Base-by-base conservation (phyloP, 73 alveolate genomes). In the Symbiodinium pilosum region DNA sequence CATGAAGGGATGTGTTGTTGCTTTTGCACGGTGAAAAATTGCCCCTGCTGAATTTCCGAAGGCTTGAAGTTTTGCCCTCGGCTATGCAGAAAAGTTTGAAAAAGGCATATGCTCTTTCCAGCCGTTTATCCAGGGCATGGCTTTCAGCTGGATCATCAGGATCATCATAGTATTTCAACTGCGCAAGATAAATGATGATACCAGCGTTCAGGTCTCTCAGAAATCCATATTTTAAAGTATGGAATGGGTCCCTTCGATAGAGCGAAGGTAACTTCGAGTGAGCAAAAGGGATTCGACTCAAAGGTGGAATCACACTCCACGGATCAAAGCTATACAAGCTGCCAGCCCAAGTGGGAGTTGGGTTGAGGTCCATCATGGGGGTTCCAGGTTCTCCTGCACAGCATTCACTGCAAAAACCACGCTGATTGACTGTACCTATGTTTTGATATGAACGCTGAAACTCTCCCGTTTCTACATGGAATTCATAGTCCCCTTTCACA, bases 181-280 rank as follows among this genome's bases (percentile, higher is more conserved):
- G 43, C 1, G 95, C 56, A 44, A 89, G n/a, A 73, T 42, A 1
- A 42, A 64, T 24, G 71, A 89, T 28, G 8, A 59, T 41, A 26
- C 71, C 9, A 1, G 95, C 95, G 3, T 26, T 16, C 43, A 64
- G 87, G 28, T 89, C 95, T 39, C 87, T 6, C 4, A 83, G 52
- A 26, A 68, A 42, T 8, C 95, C 95, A 30, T 64, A 73, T 51
- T 89, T 89, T 26, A 89, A 18, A 30, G 47, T 36, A 30, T 89
- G 95, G 52, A 89, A 89, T 44, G 75, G 36, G 75, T 89, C 95
- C 30, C 87, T 39, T 20, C 75, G 38, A 81, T 64, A 68, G 20
- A 59, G 87, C 0, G 26, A 16, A 3, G 34, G 34, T 3, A 3
- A 3, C 34, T 12, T 12, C 32, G 34, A 16, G 5, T 8, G 6